Evolutionary conservation across 2,329 filamentous ascomycete genomes (phyloP).

Genomic region (Boeremia lycopersici): DNA sequence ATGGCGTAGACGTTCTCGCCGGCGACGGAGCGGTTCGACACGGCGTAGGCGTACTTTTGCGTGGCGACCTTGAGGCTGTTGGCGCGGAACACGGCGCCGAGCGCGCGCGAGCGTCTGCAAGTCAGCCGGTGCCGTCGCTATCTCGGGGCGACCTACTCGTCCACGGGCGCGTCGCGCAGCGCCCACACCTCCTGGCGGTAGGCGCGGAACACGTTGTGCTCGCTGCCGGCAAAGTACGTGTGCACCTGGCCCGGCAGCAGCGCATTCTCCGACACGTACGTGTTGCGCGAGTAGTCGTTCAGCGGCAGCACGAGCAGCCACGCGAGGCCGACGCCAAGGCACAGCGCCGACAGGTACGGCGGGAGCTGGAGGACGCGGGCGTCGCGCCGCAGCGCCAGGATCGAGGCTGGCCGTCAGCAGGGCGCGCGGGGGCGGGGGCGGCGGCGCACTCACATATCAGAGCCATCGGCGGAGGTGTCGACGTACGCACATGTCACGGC

Average conservation of each 20-base stretch:
- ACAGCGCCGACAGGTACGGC: slow-evolving; percentile 84
- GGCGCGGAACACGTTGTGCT: slow-evolving; percentile 91
- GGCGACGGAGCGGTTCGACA: slow-evolving; percentile 72
- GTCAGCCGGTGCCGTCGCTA: too few species aligned
- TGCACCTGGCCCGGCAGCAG: slow-evolving; percentile 95
- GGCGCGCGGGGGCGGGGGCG: neutral
- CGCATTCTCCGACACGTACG: slow-evolving; percentile 97
- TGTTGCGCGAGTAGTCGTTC: slow-evolving; percentile 86
- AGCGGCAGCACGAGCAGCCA: slow-evolving; percentile 92
- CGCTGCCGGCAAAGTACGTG: slow-evolving; percentile 95
- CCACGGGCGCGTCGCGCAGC: slow-evolving; percentile 54
- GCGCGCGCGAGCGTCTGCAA: slow-evolving; percentile 64
- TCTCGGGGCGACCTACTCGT: slow-evolving; percentile 47
- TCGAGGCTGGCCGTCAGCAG: slow-evolving; percentile 51
- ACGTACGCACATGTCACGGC: too few species aligned
- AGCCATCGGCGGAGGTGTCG: too few species aligned
- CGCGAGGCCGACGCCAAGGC: slow-evolving; percentile 80
- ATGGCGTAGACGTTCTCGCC: slow-evolving; percentile 95
- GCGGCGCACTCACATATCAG: slow-evolving; percentile 39
- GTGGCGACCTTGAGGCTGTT: slow-evolving; percentile 85
- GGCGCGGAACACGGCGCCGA: slow-evolving; percentile 76
- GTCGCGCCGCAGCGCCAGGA: slow-evolving; percentile 76
- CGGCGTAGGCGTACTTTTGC: slow-evolving; percentile 85
- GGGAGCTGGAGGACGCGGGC: slow-evolving; percentile 82
- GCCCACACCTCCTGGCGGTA: slow-evolving; percentile 83